Evolutionary conservation across 2,329 filamentous ascomycete species (phyloP), one percentile per base, ranked within the genome.

Genomic region (Conoideocrella luteorostrata): DNA sequence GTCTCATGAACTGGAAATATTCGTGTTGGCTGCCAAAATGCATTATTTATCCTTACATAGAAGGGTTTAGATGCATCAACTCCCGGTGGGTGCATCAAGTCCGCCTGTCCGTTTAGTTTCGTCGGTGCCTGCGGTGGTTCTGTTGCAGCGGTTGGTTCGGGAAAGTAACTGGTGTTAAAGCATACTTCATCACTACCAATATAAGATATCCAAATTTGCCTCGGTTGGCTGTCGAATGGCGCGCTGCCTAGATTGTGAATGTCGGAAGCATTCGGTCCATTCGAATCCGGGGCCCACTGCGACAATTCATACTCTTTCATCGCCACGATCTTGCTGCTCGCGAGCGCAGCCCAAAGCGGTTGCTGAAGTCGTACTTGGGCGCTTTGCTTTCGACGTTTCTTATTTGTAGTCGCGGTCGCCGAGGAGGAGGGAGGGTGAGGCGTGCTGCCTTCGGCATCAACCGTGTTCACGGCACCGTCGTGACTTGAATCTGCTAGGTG

Each of bases 291-390:
- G 47, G 84, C 77, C 46, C 83, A 81, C 61, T 86, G 82, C 52
- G 86, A 91, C 61, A 94, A 78, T 66, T 89, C 85, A 55, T 88
- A 87, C 65, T 89, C 90, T 69, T 95, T 93, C 59, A 94, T 83
- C 67, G 95, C 88, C 56, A 93, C 91, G 61, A 96, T 90, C 74
- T 96, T 96, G 59, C 90, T 95, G 68, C 88, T 95, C 41, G 90
- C 90, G 55, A 96, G 78, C 38, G 90, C 90, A 51, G 90, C 88
- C 90, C 90, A 96, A 52, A 96, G 78, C 39, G 90, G 90, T 67
- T 96, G 90, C 59, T 88, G 83, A 62, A 88, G 87, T 63, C 90
- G 78, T 53, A 95, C 88, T 64, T 93, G 87, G 46, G 88, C 89
- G 59, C 87, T 91, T 67, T 95, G 88, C 68, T 93, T 91, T 67